phyloP scores from a whole-genome alignment of 345 rosid genomes.

The Aquilaria yunnanensis region DNA sequence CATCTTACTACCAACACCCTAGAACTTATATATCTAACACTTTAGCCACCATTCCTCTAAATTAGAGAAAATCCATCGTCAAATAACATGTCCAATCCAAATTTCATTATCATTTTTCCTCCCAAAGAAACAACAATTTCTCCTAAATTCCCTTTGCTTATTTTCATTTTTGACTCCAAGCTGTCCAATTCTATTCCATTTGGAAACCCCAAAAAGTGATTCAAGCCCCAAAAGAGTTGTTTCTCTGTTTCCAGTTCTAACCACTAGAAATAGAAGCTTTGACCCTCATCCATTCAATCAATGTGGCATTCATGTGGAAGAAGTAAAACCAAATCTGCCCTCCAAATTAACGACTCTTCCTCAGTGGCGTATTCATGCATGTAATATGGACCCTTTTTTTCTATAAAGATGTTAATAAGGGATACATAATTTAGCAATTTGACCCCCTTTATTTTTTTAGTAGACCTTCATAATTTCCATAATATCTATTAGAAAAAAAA shows the following conservation, averaged over 20 bases:
- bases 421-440: too few species aligned
- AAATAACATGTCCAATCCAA: neutral
- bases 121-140: neutral
- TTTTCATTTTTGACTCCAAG: constrained; percentile 4
- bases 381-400: too few species aligned
- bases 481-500: too few species aligned
- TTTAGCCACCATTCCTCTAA: too few species aligned
- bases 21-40: too few species aligned
- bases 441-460: too few species aligned
- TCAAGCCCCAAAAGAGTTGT: neutral
- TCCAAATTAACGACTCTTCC: constrained; percentile 34
- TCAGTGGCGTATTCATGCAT: constrained; percentile 2
- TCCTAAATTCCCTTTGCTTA: constrained; percentile 5
- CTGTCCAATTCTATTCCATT: neutral
- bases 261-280: neutral
- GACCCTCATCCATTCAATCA: constrained; percentile 19
- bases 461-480: too few species aligned
- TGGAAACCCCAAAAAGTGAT: neutral
- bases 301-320: constrained; percentile 85
- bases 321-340: constrained; percentile 34
- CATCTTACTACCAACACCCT: too few species aligned
- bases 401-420: too few species aligned
- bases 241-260: neutral
- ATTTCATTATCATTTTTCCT: neutral
- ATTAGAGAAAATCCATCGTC: too few species aligned